Evolutionary conservation across 176 grass and related monocot genomes (phyloP).

Genomic region (Eremochloa ophiuroides): DNA sequence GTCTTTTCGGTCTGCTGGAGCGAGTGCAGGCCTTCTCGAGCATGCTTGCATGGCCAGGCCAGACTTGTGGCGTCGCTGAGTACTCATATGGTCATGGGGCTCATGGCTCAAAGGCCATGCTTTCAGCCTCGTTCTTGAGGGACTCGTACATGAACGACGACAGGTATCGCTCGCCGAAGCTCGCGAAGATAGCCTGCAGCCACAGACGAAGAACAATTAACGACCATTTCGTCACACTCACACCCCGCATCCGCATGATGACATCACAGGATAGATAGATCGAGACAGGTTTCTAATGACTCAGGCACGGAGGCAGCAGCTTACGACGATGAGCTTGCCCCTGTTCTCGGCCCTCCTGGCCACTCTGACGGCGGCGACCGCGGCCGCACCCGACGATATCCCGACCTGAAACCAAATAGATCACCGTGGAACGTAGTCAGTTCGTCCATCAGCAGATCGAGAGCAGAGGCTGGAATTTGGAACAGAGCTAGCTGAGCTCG

Average conservation of each 20-base stretch:
- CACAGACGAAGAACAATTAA: not conserved
- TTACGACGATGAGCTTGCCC: constrained; percentile 75
- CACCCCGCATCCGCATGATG: not conserved
- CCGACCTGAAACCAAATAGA: constrained; percentile 73
- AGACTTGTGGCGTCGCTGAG: not conserved
- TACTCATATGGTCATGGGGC: too few species aligned
- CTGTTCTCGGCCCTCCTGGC: constrained; percentile 46
- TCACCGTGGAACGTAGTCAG: too few species aligned
- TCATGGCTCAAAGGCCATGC: constrained; percentile 30
- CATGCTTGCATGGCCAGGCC: not conserved
- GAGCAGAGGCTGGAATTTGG: not conserved
- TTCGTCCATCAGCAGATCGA: too few species aligned
- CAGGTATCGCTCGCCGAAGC: constrained; percentile 42
- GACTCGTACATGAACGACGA: constrained; percentile 41
- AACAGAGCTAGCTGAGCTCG: not conserved
- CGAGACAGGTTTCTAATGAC: not conserved
- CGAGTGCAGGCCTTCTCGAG: not conserved
- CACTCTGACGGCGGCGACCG: constrained; percentile 47
- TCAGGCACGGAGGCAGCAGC: not conserved
- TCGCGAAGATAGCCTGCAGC: constrained; percentile 32
- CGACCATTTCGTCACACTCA: not conserved
- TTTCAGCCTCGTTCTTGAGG: constrained; percentile 32
- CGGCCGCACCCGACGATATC: constrained; percentile 68
- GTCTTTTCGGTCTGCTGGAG: not conserved
- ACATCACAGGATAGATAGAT: too few species aligned